Evolutionary conservation across 208 protist genomes (phyloP).

Genomic region (Crithidia brevicula): DNA sequence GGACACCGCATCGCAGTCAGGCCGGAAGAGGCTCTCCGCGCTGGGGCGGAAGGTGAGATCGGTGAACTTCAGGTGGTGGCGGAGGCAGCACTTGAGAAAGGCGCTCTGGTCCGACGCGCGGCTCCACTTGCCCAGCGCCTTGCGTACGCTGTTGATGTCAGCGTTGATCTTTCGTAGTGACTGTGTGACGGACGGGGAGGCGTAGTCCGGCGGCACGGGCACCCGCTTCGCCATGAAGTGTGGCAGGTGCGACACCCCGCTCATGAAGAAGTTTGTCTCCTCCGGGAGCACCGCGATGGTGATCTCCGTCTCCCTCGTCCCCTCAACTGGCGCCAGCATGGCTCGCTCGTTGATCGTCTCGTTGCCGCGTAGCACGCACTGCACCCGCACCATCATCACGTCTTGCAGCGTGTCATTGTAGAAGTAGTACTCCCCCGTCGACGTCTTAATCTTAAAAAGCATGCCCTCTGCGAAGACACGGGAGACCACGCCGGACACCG

Average conservation of each 20-base stretch:
- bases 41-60: conserved; percentile 57
- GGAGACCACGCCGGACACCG: conserved; percentile 31
- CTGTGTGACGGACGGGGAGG: conserved; percentile 40
- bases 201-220: conserved; percentile 41
- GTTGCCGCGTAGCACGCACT: conserved; percentile 34
- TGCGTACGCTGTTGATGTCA: conserved; percentile 36
- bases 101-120: conserved; percentile 39
- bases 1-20: conserved; percentile 27
- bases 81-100: conserved; percentile 46
- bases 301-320: conserved; percentile 34
- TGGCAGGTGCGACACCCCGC: conserved; percentile 30
- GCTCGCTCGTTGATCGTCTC: conserved; percentile 47
- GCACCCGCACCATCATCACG: conserved; percentile 63
- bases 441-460: conserved; percentile 56
- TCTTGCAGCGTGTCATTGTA: conserved; percentile 78
- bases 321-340: conserved; percentile 21
- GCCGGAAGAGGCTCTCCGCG: conserved; percentile 37
- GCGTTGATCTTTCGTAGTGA: conserved; percentile 35
- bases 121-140: conserved; percentile 37
- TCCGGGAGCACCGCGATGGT: conserved; percentile 57
- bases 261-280: conserved; percentile 60
- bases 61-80: conserved; percentile 47
- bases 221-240: conserved; percentile 50
- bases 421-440: conserved; percentile 51
- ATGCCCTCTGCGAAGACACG: conserved; percentile 48